These are phyloP conservation scores for Avena eriantha DNA, from an alignment of 176 grass and related monocot genomes.

Conservation along the genomic window DNA sequence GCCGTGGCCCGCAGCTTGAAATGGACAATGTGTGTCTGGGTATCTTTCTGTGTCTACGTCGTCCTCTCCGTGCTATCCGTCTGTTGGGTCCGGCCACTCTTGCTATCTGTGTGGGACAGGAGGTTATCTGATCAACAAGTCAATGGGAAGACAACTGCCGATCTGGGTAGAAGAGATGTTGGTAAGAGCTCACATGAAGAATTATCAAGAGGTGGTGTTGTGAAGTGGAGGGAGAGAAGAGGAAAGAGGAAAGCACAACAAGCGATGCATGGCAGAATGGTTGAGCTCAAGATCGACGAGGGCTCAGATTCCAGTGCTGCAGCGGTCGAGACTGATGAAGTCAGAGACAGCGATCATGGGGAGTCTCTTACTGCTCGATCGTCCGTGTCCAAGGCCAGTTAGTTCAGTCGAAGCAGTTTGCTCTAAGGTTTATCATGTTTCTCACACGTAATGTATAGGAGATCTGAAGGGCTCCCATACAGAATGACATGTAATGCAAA, in stretches of 20 bases:
- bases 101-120: background rate
- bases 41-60: constrained; percentile 23
- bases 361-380: background rate
- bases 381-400: background rate
- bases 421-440: constrained; percentile 5
- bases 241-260: constrained; percentile 5
- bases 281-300: constrained; percentile 3
- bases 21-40: constrained; percentile 51
- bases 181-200: background rate
- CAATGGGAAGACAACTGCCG: background rate
- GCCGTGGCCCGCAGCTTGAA: constrained; percentile 16
- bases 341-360: constrained; percentile 9
- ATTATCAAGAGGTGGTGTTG: background rate
- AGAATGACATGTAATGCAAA: background rate
- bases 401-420: background rate
- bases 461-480: background rate
- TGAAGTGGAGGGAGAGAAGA: constrained; percentile 44
- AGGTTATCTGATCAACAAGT: constrained; percentile 8
- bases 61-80: background rate
- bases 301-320: constrained; percentile 26
- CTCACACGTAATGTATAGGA: background rate
- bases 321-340: background rate
- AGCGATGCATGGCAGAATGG: background rate
- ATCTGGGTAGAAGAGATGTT: background rate
- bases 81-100: background rate